Conservation (phyloP, 2,329 filamentous ascomycete species). For the Mollisiaceae sp. region DNA sequence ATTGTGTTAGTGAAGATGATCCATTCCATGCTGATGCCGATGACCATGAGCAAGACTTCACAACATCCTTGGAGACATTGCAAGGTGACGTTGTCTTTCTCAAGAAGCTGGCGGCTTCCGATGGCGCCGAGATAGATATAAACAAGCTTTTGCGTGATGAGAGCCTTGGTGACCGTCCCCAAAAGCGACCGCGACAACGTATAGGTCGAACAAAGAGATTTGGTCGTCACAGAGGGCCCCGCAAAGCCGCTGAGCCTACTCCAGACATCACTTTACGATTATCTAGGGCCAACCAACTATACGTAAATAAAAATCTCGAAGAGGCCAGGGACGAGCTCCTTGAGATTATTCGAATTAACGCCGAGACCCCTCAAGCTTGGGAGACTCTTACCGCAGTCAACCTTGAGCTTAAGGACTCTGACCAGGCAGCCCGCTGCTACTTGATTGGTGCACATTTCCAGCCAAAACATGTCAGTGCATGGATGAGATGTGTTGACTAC, state of each 20-base stretch:
- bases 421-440: conserved; percentile 63
- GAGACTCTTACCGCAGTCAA: conserved; percentile 65
- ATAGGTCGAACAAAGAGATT: conserved; percentile 3
- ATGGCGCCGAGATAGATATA: background rate
- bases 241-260: conserved; percentile 69
- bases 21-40: conserved; percentile 5
- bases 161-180: background rate
- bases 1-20: conserved; percentile 21
- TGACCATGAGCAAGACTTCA: background rate
- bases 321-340: conserved; percentile 62
- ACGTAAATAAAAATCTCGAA: conserved; percentile 65
- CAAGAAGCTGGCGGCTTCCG: background rate
- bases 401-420: conserved; percentile 61
- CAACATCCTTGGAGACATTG: background rate
- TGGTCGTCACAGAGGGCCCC: conserved; percentile 44
- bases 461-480: conserved; percentile 63
- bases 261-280: conserved; percentile 74
- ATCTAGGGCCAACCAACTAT: conserved; percentile 70
- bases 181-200: conserved; percentile 2
- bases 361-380: conserved; percentile 70
- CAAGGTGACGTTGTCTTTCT: background rate
- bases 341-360: conserved; percentile 71
- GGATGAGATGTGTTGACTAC: conserved; percentile 51
- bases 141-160: background rate
- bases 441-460: conserved; percentile 67